Percentiles rank a stretch among this genome's conserved stretches.
Conservation (phyloP, 2,329 filamentous ascomycete species). For the Aphanocladium album region DNA sequence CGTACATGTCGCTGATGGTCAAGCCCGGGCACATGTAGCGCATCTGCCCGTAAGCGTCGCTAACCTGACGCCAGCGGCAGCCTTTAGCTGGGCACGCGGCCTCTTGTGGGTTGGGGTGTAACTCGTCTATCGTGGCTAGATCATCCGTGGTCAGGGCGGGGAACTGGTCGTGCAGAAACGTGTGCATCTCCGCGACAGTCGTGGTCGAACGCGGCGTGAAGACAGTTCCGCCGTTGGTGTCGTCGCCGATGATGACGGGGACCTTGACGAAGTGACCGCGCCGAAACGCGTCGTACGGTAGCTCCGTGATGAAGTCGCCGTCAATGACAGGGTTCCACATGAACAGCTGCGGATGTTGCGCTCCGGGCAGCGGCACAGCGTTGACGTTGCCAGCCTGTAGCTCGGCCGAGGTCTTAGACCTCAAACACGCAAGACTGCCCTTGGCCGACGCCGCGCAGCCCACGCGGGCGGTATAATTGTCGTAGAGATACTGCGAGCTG, state of each 20-base stretch:
- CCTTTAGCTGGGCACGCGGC: constrained; percentile 17
- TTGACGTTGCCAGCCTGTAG: constrained; percentile 33
- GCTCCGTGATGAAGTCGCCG: constrained; percentile 38
- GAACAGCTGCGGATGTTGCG: constrained; percentile 37
- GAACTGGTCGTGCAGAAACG: constrained; percentile 18
- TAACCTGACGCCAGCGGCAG: constrained; percentile 21
- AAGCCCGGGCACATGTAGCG: constrained; percentile 18
- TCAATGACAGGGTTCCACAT: constrained; percentile 49
- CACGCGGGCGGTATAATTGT: constrained; percentile 20
- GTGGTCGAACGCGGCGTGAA: constrained; percentile 21
- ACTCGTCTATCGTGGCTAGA: constrained; percentile 17
- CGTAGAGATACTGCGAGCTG: constrained; percentile 37
- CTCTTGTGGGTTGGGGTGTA: constrained; percentile 19
- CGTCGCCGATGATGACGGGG: constrained; percentile 37
- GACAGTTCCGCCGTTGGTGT: constrained; percentile 24
- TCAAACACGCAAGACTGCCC: constrained; percentile 37
- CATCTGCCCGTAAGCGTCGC: constrained; percentile 20
- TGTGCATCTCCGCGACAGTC: constrained; percentile 19
- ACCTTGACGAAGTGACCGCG: constrained; percentile 43
- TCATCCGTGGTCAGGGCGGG: constrained; percentile 17
- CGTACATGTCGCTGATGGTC: constrained; percentile 19
- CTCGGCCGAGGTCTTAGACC: constrained; percentile 27
- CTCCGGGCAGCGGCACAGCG: constrained; percentile 20
- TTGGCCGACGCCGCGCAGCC: constrained; percentile 34
- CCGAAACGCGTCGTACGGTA: constrained; percentile 36